Base-by-base conservation (phyloP, 2,329 filamentous ascomycete genomes). In the Apiospora arundinis region DNA sequence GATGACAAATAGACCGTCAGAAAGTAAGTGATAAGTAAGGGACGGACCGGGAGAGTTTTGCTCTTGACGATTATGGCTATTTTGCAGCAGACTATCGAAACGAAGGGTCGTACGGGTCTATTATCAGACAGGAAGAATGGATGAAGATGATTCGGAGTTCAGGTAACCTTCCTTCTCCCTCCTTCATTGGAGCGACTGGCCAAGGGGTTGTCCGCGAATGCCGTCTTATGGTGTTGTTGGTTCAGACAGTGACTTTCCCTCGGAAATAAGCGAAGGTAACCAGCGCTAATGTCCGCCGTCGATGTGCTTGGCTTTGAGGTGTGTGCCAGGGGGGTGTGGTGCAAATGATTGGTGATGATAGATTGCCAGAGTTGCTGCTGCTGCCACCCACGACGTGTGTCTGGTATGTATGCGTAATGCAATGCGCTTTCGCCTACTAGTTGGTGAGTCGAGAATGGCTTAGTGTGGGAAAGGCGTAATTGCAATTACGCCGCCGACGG, bases 141-240 rank as follows among this genome's bases (percentile, higher is more conserved):
- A 45, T 48, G 45, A 48, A n/a, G 45, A 60, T 3, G 56, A 37
- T 63, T 63, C 56, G 16, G 32, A 11, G 32, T 40, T 63, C 28
- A 11, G 8, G 32, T 14, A 63, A 40, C 4, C 32, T 63, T 21
- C 18, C 28, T 63, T 63, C 32, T n/a, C 56, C 56, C 56, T 40
- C 32, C 56, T 63, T 63, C 56, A 63, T 63, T 63, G 21, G 56
- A 40, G 56, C 56, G 56, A 63, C 56, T 63, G 56, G 18, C 32
- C 28, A 63, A 40, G 4, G 18, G 32, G 18, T 40, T n/a, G 42
- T 21, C n/a, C 32, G 56, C 18, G 56, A 63, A 40, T n/a, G 56
- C 56, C 56, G 56, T 63, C 56, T 63, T 63, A 40, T 40, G 28
- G 49, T 56, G 49, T 37, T 23, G 52, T 40, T 37, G 52, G 28